Evolutionary conservation across 2,329 filamentous ascomycete genomes (phyloP).

Genomic region (Cladorrhinum sp.): DNA sequence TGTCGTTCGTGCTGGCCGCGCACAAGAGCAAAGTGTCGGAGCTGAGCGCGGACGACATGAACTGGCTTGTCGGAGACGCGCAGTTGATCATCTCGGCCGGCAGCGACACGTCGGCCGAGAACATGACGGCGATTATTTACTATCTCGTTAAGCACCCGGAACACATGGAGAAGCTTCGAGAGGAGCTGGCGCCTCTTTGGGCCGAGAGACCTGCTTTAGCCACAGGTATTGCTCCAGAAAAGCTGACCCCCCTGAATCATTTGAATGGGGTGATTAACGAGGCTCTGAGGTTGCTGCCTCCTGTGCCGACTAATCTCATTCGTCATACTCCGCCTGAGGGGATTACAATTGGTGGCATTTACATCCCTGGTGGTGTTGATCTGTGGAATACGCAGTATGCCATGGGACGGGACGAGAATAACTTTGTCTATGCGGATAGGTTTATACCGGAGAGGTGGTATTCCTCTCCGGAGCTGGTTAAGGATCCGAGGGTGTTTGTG

Average conservation of each 20-base stretch:
- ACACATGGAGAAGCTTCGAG: conserved; percentile 4
- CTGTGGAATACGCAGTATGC: conserved; percentile 2
- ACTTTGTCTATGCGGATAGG: background rate
- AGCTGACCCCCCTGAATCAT: background rate
- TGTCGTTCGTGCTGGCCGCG: background rate
- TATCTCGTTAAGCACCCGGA: conserved; percentile 8
- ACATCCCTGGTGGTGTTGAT: background rate
- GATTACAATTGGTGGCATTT: background rate
- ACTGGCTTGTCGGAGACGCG: conserved; percentile 1
- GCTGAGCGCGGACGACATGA: background rate
- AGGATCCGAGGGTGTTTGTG: conserved; percentile 1
- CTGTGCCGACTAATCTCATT: conserved; percentile 2
- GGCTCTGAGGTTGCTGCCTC: conserved; percentile 7
- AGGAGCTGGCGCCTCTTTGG: conserved; percentile 1
- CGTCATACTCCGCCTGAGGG: conserved; percentile 8
- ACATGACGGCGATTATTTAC: background rate
- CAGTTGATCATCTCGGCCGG: conserved; percentile 3
- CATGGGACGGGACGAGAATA: background rate
- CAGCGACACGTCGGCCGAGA: conserved; percentile 9
- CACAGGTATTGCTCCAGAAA: background rate
- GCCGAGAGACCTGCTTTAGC: background rate
- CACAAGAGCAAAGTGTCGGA: background rate
- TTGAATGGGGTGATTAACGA: conserved; percentile 13
- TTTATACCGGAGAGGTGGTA: conserved; percentile 11
- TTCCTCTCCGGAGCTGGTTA: conserved; percentile 7